Evolutionary conservation across 2,329 filamentous ascomycete species (phyloP), one percentile per base, ranked within the genome.

Genomic region (Ceratocystiopsis minuta): DNA sequence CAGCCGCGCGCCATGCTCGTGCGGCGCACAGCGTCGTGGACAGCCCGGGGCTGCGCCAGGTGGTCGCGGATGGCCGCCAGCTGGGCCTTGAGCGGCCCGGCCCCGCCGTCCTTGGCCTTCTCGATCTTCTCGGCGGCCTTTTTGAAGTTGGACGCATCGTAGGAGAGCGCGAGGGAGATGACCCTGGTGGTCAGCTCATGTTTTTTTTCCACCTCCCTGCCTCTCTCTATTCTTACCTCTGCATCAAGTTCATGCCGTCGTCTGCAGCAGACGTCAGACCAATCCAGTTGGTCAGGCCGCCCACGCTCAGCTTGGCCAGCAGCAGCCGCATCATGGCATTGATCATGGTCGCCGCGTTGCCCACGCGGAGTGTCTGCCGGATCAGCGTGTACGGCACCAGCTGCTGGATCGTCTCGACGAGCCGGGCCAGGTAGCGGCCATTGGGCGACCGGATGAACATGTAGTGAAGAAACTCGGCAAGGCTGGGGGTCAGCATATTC

Each of bases 291-390:
- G 82, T 84, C 40, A 88, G 60, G 9, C 75, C 75, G 2, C 74
- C 75, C 5, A 88, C 65, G 49, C 79, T 81, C 43, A 86, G 62
- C 59, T 90, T 90, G n/a, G 81, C 76, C 14, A 90, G 65, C 15
- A 87, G 65, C 15, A 88, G 61, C 41, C 67, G 70, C 55, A 82
- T 68, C 68, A 88, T 77, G 44, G 69, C 81, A 52, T 70, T 80
- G 43, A 88, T 77, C 82, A 90, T 87, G 16, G 75, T 80, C 1
- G 81, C 81, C 0, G 81, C 81, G 54, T 88, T 90, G 6, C 82
- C 79, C 14, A 87, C 68, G 35, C 75, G 72, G 4, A 90, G 61
- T 0, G 80, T 84, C 55, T 87, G 80, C 45, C 76, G 70, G 40
- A 87, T 66, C 48, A 84, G 63, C 36, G 70, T 66, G 54, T 86